These are phyloP conservation scores for Scytalidium lignicola DNA, from an alignment of 2,329 filamentous ascomycete species.

Conservation along the genomic window DNA sequence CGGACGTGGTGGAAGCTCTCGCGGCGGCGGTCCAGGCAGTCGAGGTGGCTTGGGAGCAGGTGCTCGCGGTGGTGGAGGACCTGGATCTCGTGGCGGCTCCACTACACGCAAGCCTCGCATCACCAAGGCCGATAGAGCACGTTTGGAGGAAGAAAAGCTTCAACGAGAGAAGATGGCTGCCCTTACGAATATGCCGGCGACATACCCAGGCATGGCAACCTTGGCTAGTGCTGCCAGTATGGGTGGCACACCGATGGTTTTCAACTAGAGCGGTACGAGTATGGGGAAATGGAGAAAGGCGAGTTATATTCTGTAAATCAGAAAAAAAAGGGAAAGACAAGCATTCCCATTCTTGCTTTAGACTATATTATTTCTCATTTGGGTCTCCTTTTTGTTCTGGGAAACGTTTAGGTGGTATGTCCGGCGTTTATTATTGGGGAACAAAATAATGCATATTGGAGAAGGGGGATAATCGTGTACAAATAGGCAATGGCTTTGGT, in stretches of 20 bases:
- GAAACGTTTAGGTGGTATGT: neutral
- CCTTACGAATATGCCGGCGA: slow-evolving; percentile 21
- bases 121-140: slow-evolving; percentile 78
- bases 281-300: neutral
- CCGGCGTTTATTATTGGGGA: neutral
- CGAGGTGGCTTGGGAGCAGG: slow-evolving; percentile 17
- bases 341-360: slow-evolving; percentile 7
- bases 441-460: neutral
- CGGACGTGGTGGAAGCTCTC: slow-evolving; percentile 48
- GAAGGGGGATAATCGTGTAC: neutral
- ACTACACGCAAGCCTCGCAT: slow-evolving; percentile 77
- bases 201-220: slow-evolving; percentile 21
- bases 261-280: slow-evolving; percentile 19
- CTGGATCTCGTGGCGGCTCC: slow-evolving; percentile 70
- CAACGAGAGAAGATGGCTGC: slow-evolving; percentile 54
- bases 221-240: slow-evolving; percentile 21
- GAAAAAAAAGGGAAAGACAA: slow-evolving; percentile 2
- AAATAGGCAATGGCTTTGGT: neutral
- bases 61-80: slow-evolving; percentile 46
- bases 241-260: slow-evolving; percentile 28
- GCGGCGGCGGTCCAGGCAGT: slow-evolving; percentile 49
- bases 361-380: slow-evolving; percentile 4
- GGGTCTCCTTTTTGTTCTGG: neutral
- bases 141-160: slow-evolving; percentile 75
- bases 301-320: slow-evolving; percentile 4